A percentile compares a stretch with the other conserved stretches of the same genome.
phyloP scores from a whole-genome alignment of 2,329 filamentous ascomycete species.

The Epichloe brachyelytri region DNA sequence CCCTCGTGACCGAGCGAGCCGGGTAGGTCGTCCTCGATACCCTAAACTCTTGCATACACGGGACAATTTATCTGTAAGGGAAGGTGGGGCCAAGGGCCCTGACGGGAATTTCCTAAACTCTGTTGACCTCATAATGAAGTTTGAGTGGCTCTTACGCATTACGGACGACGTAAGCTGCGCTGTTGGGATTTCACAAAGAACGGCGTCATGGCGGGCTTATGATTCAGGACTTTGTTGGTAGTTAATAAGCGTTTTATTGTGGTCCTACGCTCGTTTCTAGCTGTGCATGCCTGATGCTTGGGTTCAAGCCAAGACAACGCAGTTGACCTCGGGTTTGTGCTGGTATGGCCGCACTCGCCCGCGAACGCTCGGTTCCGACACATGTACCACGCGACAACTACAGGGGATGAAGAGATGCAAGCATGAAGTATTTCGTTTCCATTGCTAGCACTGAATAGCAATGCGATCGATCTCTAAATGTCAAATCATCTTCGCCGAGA shows the following conservation, averaged over 20 bases:
- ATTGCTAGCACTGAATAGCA: neutral
- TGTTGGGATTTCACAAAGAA: neutral
- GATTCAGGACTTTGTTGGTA: neutral
- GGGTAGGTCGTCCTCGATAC: neutral
- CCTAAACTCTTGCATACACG: neutral
- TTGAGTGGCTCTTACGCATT: neutral
- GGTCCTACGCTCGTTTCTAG: neutral
- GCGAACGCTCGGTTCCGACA: neutral
- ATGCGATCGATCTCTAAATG: neutral
- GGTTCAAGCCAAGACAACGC: neutral
- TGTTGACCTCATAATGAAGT: neutral
- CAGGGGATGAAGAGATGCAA: neutral
- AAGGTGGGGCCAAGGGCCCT: neutral
- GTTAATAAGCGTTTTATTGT: neutral
- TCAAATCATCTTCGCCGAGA: neutral
- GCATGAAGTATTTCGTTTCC: neutral
- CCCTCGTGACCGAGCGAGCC: neutral
- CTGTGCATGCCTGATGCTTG: neutral
- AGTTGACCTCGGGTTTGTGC: no score
- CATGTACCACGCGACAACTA: neutral
- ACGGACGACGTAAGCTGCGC: neutral
- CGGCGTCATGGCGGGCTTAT: neutral
- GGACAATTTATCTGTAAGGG: neutral
- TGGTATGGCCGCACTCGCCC: no score
- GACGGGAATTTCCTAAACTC: neutral